phyloP scores from a whole-genome alignment of 768 basidiomycete genomes.

The Lactarius indigo region DNA sequence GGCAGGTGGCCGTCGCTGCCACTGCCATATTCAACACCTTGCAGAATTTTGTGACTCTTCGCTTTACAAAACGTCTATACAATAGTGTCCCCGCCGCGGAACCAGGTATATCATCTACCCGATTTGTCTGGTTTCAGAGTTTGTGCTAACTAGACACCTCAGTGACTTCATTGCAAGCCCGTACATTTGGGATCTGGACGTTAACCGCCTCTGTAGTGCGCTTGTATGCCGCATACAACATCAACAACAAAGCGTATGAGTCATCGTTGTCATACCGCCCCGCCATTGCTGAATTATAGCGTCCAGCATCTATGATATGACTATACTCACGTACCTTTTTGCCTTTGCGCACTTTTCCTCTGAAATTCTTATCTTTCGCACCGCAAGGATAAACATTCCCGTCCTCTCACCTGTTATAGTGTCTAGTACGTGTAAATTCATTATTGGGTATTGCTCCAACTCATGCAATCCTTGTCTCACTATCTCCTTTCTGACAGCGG shows the following conservation, averaged over 20 bases:
- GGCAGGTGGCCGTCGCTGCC: conserved; percentile 80
- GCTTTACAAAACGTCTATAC: conserved; percentile 77
- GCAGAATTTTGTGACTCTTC: conserved; percentile 78
- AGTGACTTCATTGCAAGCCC: conserved; percentile 86
- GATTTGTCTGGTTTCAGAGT: not conserved
- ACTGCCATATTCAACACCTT: conserved; percentile 81
- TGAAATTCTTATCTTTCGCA: conserved; percentile 79
- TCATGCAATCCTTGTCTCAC: conserved; percentile 9
- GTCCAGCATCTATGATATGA: conserved; percentile 84
- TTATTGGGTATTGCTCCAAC: not conserved
- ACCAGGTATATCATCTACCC: conserved; percentile 26
- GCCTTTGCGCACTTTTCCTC: conserved; percentile 88
- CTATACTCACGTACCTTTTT: conserved; percentile 82
- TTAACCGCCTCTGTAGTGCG: conserved; percentile 80
- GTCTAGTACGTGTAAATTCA: conserved; percentile 60
- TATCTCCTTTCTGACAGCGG: conserved; percentile 41
- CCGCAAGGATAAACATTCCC: conserved; percentile 57
- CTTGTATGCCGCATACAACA: conserved; percentile 85
- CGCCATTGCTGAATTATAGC: conserved; percentile 8
- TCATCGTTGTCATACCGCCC: not conserved
- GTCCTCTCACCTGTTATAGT: conserved; percentile 77
- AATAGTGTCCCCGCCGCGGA: conserved; percentile 35
- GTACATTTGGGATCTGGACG: conserved; percentile 93
- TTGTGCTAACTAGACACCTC: conserved; percentile 8
- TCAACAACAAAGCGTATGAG: conserved; percentile 73